A percentile compares a stretch with the other conserved stretches of the same genome.
Evolutionary conservation across 2,329 filamentous ascomycete species (phyloP).

Genomic region (Trichoderma sp.): DNA sequence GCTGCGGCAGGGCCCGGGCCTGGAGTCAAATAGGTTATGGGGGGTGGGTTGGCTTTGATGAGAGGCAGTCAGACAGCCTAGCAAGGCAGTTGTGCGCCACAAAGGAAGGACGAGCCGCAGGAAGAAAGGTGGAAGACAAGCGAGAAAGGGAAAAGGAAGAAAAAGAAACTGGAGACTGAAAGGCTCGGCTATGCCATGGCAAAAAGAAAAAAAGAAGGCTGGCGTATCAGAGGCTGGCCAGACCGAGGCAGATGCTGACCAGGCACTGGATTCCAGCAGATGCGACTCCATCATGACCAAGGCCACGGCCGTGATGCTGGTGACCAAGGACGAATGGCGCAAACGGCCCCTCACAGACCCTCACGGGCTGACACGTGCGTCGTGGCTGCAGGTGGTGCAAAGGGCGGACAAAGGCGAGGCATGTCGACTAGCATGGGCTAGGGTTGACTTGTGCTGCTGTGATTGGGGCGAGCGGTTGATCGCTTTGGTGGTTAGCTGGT

Average conservation of each 20-base stretch:
- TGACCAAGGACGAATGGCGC: slow-evolving; percentile 16
- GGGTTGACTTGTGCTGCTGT: not conserved
- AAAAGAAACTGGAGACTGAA: not conserved
- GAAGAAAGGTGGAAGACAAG: not conserved
- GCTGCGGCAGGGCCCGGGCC: slow-evolving; percentile 17
- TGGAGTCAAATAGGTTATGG: not conserved
- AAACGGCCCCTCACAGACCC: slow-evolving; percentile 28
- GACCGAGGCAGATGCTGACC: slow-evolving; percentile 8
- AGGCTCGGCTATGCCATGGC: not conserved
- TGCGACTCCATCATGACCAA: not conserved
- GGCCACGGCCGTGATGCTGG: slow-evolving; percentile 6
- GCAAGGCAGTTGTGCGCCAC: slow-evolving; percentile 6
- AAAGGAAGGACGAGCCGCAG: not conserved
- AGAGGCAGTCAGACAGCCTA: not conserved
- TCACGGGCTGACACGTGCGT: slow-evolving; percentile 36
- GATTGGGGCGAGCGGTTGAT: not conserved
- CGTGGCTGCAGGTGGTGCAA: slow-evolving; percentile 19
- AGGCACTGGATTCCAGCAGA: slow-evolving; percentile 1
- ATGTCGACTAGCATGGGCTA: not conserved
- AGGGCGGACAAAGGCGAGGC: not conserved
- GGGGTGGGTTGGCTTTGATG: not conserved
- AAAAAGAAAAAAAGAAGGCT: not conserved
- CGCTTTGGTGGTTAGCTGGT: not conserved
- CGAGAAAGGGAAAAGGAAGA: not conserved
- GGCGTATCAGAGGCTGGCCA: not conserved